A percentile compares a stretch with the other conserved stretches of the same genome.
Evolutionary conservation across 2,329 filamentous ascomycete genomes (phyloP).

Genomic region (Talaromyces verruculosus): DNA sequence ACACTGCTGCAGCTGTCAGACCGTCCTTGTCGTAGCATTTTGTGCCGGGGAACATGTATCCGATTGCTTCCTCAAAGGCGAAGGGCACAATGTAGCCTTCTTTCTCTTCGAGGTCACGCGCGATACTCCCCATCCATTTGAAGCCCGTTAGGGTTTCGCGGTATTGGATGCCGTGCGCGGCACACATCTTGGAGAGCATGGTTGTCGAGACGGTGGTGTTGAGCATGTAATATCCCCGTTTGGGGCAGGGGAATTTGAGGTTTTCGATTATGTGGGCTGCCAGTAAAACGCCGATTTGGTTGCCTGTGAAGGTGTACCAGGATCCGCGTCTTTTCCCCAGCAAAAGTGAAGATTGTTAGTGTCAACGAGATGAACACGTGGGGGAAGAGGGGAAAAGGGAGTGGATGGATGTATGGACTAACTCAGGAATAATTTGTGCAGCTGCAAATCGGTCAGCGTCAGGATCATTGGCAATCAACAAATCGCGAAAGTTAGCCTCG

Average conservation of each 20-base stretch:
- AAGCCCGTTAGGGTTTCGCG: conserved; percentile 65
- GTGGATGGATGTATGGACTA: conserved; percentile 24
- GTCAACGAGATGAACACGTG: too few species aligned
- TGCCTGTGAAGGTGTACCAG: conserved; percentile 65
- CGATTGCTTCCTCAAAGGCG: conserved; percentile 66
- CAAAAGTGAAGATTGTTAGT: background rate
- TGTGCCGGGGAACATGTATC: conserved; percentile 64
- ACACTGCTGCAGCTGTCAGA: conserved; percentile 60
- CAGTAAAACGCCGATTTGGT: conserved; percentile 62
- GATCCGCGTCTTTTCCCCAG: conserved; percentile 37
- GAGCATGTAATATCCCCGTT: conserved; percentile 54
- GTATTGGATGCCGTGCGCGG: conserved; percentile 56
- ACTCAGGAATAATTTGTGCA: conserved; percentile 55
- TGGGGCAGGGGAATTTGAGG: conserved; percentile 33
- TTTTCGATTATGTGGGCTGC: conserved; percentile 58
- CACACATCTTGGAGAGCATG: conserved; percentile 61
- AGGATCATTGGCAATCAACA: conserved; percentile 64
- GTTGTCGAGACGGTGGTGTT: conserved; percentile 64
- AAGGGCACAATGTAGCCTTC: conserved; percentile 55
- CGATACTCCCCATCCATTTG: conserved; percentile 66
- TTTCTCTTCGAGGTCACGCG: conserved; percentile 49
- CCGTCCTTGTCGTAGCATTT: conserved; percentile 64
- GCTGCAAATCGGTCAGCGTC: conserved; percentile 65
- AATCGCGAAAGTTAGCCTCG: conserved; percentile 46
- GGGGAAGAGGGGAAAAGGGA: background rate